A percentile compares a stretch with the other conserved stretches of the same genome.
phyloP scores from a whole-genome alignment of 2,329 filamentous ascomycete species.

The Apiospora hydei region DNA sequence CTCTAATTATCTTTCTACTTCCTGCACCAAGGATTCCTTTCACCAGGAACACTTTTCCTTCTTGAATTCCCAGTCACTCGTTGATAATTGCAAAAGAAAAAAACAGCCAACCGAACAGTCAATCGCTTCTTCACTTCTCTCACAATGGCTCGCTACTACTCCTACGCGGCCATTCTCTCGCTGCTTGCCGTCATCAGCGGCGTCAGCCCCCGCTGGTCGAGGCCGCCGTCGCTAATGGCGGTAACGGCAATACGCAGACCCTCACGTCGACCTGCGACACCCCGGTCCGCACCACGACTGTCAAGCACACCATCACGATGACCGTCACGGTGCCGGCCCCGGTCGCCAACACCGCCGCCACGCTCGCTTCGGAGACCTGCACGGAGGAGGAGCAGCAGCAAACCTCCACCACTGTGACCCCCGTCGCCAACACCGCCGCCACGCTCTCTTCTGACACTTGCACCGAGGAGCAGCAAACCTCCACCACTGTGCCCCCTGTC shows the following conservation, averaged over 20 bases:
- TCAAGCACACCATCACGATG: not conserved
- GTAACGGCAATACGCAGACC: not conserved
- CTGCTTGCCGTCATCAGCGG: not conserved
- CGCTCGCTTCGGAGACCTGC: too few species aligned
- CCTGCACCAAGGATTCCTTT: not conserved
- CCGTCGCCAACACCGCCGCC: too few species aligned
- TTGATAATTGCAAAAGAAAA: not conserved
- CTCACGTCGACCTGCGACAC: not conserved
- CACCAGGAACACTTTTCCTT: not conserved
- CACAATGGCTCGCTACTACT: conserved; percentile 11
- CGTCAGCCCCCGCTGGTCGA: not conserved
- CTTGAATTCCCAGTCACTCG: not conserved
- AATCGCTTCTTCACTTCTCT: not conserved
- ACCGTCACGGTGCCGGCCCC: not conserved
- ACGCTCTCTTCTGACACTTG: too few species aligned
- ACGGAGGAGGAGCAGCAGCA: too few species aligned
- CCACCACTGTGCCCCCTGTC: too few species aligned
- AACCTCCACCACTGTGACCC: too few species aligned
- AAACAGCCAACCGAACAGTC: not conserved
- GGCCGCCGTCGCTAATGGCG: not conserved
- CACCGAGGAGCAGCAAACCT: too few species aligned
- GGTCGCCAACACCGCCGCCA: not conserved
- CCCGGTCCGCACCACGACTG: not conserved
- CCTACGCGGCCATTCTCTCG: not conserved
- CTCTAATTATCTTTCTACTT: not conserved